phyloP scores from a whole-genome alignment of 495 filamentous ascomycete species.

The Delitschia confertaspora region DNA sequence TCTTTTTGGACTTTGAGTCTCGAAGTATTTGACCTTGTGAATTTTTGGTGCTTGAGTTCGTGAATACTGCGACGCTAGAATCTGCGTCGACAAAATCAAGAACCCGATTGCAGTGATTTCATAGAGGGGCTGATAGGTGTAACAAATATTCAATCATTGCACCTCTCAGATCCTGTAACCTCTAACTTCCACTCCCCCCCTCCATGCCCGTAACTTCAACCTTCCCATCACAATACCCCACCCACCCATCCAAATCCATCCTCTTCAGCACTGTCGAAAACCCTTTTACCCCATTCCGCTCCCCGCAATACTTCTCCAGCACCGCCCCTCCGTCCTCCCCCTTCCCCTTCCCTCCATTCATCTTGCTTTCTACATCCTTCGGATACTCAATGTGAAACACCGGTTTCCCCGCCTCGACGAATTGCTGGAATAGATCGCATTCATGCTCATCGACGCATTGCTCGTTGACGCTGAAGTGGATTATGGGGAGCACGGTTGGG shows the following conservation, averaged over 20 bases:
- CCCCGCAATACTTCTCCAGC: constrained; percentile 35
- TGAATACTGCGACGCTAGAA: too few species aligned
- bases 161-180: too few species aligned
- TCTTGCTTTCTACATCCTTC: too few species aligned
- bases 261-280: constrained; percentile 61
- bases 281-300: constrained; percentile 37
- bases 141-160: too few species aligned
- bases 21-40: too few species aligned
- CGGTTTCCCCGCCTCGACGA: constrained; percentile 52
- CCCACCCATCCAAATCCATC: constrained; percentile 53
- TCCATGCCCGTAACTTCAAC: constrained; percentile 20
- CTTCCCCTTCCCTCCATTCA: constrained; percentile 9
- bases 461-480: constrained; percentile 66
- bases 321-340: constrained; percentile 37
- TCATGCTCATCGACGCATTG: constrained; percentile 55
- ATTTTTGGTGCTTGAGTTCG: too few species aligned
- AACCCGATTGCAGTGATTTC: too few species aligned
- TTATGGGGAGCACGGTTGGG: constrained; percentile 43
- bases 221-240: constrained; percentile 34
- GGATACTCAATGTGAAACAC: constrained; percentile 69
- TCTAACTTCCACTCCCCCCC: background rate
- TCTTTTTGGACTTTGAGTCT: too few species aligned
- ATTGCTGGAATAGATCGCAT: constrained; percentile 49
- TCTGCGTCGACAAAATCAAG: too few species aligned
- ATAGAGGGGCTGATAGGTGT: too few species aligned